These are phyloP conservation scores for Patellifolia procumbens DNA, from an alignment of 179 eudicot species.

Conservation along the genomic window DNA sequence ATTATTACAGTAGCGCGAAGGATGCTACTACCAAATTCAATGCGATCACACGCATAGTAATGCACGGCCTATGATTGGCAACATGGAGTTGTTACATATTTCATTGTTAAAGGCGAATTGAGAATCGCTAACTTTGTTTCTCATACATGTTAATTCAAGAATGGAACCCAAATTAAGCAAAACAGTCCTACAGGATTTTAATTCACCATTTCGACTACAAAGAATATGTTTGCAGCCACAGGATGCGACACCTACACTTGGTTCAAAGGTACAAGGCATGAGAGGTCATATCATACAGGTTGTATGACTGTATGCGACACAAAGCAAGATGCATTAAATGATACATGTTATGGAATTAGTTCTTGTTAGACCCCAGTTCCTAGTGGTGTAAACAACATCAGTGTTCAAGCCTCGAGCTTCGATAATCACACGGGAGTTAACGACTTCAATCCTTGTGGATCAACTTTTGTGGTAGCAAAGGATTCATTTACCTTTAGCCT, in stretches of 20 bases:
- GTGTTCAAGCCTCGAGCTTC: too few relatives aligned
- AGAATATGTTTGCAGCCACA: slow-evolving; percentile 16
- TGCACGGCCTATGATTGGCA: neutral
- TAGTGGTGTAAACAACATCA: slow-evolving; percentile 1
- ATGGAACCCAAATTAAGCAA: neutral
- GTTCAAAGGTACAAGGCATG: neutral
- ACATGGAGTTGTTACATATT: neutral
- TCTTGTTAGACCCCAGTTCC: slow-evolving; percentile 28
- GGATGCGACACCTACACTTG: slow-evolving; percentile 21
- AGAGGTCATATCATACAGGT: neutral
- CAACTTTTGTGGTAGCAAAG: slow-evolving; percentile 6
- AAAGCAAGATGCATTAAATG: neutral
- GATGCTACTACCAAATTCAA: neutral
- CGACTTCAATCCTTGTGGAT: slow-evolving; percentile 18
- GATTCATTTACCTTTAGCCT: neutral
- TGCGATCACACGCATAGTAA: neutral
- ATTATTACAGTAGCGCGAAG: too few relatives aligned
- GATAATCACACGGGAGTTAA: slow-evolving; percentile 7
- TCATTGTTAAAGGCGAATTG: neutral
- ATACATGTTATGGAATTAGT: slow-evolving; percentile 24
- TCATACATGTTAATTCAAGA: neutral
- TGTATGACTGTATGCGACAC: slow-evolving; percentile 20
- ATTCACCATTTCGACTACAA: neutral
- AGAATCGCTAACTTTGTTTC: neutral
- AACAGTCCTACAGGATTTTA: too few relatives aligned